Base-by-base conservation (phyloP, 2,329 filamentous ascomycete species). In the Penicillium vulpinum region DNA sequence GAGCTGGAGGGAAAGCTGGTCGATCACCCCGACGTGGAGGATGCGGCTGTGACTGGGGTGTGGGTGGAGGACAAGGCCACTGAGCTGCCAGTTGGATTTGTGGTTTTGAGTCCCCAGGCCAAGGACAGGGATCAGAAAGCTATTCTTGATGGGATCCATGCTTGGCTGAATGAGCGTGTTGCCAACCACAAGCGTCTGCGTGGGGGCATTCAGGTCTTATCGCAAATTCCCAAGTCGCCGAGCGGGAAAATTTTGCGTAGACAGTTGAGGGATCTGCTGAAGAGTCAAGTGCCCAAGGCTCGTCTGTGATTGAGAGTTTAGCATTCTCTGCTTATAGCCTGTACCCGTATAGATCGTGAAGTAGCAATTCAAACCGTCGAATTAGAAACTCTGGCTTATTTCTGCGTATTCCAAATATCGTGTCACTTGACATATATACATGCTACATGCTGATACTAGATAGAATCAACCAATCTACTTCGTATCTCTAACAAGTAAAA, bases 131-230 rank as follows among this genome's bases (percentile, higher is more conserved):
- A 64, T 18, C 24, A 41, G 16, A 59, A 57, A 26, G 38, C 52
- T 31, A 50, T 61, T 4, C 41, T 58, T 8, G 47, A 46, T 26
- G 59, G 35, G 4, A 62, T 64, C 18, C 55, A 63, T 29, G 45
- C 55, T 8, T 66, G 63, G 62, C 31, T 73, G 38, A 64, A 64
- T 5, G 59, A 62, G 35, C 66, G 63, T 31, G 63, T 74, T 6
- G 69, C 69, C 3, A 64, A 61, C 43, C 69, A 75, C 50, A 75
- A 75, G 59, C 57, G 64, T 44, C 57, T 73, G 46, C 59, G 72
- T 4, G 72, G 71, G 2, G 73, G 71, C 0, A 67, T 75, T 6
- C 57, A 61, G 39, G 69, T 74, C 21, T 46, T 73, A 15, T 59
- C 71, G 39, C 64, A 63, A 22, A 69, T 75, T 21, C 72, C 73